phyloP scores from a whole-genome alignment of 1,139 yeast species.

The Magnusiomyces sp. region DNA sequence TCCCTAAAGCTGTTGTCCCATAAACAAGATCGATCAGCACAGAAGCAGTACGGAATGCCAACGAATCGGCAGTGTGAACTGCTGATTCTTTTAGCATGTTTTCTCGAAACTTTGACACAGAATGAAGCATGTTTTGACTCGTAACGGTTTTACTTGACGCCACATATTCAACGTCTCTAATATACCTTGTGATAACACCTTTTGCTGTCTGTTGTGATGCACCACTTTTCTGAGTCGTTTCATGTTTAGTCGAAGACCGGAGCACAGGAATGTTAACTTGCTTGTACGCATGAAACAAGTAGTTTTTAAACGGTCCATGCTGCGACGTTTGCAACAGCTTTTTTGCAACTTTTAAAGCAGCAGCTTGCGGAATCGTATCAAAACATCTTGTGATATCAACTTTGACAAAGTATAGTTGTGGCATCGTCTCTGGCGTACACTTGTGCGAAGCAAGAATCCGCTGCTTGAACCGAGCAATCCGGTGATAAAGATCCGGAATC shows the following conservation, averaged over 20 bases:
- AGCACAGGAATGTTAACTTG: background rate
- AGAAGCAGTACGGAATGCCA: conserved; percentile 5
- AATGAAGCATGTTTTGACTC: background rate
- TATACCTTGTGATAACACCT: background rate
- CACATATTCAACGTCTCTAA: background rate
- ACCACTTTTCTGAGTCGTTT: too few relatives aligned
- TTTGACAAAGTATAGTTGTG: conserved; percentile 46
- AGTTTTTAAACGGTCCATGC: background rate
- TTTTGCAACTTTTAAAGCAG: conserved; percentile 27
- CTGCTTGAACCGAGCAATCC: conserved; percentile 17
- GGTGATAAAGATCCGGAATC: conserved; percentile 13
- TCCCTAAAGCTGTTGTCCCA: conserved; percentile 10
- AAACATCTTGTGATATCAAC: conserved; percentile 77
- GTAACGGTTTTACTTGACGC: background rate
- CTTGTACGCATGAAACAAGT: background rate
- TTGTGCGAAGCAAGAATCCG: background rate
- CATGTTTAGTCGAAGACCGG: background rate
- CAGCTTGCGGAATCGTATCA: conserved; percentile 57
- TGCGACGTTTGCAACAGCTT: too few relatives aligned
- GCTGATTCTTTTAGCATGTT: background rate
- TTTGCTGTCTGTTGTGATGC: too few relatives aligned
- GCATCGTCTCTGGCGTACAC: conserved; percentile 21
- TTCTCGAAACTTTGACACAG: background rate
- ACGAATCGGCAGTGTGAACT: background rate
- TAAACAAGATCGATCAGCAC: conserved; percentile 8